A percentile compares a stretch with the other conserved stretches of the same genome.
Evolutionary conservation across 2,329 filamentous ascomycete species (phyloP).

Genomic region (Esteya vermicola): DNA sequence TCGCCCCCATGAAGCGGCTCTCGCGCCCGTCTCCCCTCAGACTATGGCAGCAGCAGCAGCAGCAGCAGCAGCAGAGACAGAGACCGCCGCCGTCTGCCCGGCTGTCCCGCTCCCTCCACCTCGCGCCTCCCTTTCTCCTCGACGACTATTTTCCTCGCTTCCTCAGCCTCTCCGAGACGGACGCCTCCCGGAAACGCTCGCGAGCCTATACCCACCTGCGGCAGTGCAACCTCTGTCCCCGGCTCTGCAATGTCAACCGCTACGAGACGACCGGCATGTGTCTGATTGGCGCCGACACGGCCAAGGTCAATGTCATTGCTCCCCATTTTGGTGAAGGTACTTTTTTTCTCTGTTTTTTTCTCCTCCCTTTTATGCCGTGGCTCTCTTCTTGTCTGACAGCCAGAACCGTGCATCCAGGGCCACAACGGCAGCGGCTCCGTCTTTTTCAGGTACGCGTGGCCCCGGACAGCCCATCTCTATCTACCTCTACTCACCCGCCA

Average conservation of each 20-base stretch:
- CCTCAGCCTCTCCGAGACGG: conserved; percentile 49
- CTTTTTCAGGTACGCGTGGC: conserved; percentile 55
- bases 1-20: background rate
- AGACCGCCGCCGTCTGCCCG: no score
- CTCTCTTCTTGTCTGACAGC: background rate
- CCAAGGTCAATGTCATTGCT: conserved; percentile 71
- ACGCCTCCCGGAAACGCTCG: conserved; percentile 60
- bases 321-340: conserved; percentile 76
- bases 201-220: conserved; percentile 59
- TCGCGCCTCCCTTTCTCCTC: conserved; percentile 54
- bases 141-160: conserved; percentile 63
- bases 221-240: conserved; percentile 71
- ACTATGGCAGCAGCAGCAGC: background rate
- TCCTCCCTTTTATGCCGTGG: no score
- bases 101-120: no score
- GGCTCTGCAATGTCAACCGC: conserved; percentile 66
- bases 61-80: conserved; percentile 4
- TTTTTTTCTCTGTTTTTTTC: no score
- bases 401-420: conserved; percentile 69
- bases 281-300: conserved; percentile 55
- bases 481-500: conserved; percentile 2
- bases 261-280: conserved; percentile 67
- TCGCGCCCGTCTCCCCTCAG: background rate
- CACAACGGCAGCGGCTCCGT: conserved; percentile 68
- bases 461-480: background rate